Evolutionary conservation across 1,284 basidiomycete species (phyloP).

Genomic region (Chalciporus sp.): DNA sequence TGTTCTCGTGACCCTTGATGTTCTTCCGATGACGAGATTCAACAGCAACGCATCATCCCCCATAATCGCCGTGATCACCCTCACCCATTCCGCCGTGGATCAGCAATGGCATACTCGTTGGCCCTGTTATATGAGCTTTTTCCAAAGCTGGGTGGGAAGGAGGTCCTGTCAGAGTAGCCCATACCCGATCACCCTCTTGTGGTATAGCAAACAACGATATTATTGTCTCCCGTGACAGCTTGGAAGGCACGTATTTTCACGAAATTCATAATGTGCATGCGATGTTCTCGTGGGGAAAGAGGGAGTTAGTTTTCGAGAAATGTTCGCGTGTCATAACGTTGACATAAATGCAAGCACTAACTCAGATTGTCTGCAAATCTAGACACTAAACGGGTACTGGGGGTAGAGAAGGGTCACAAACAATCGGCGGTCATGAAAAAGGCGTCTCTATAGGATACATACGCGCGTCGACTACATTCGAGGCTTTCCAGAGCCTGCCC

Average conservation of each 20-base stretch:
- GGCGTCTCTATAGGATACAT: conserved; percentile 25
- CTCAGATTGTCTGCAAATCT: background rate
- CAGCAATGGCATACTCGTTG: conserved; percentile 11
- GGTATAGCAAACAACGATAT: too few relatives aligned
- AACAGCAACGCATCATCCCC: background rate
- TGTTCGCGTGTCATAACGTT: conserved; percentile 3
- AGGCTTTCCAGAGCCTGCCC: conserved; percentile 24
- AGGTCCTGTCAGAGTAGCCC: too few relatives aligned
- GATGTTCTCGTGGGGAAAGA: background rate
- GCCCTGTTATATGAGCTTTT: background rate
- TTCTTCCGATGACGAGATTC: background rate
- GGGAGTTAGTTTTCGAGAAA: background rate
- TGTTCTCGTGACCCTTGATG: background rate
- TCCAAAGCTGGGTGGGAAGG: background rate
- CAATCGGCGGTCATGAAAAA: conserved; percentile 13
- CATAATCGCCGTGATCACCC: conserved; percentile 31
- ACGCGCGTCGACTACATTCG: conserved; percentile 15
- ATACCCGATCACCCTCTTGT: too few relatives aligned
- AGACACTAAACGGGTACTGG: conserved; percentile 4
- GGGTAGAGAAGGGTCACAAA: background rate
- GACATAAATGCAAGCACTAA: background rate
- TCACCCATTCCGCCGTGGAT: conserved; percentile 22
- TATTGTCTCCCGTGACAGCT: background rate
- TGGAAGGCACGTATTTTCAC: background rate
- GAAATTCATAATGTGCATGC: background rate